phyloP scores from a whole-genome alignment of 305 asterid species.

The Fraxinus xanthoxyloides region DNA sequence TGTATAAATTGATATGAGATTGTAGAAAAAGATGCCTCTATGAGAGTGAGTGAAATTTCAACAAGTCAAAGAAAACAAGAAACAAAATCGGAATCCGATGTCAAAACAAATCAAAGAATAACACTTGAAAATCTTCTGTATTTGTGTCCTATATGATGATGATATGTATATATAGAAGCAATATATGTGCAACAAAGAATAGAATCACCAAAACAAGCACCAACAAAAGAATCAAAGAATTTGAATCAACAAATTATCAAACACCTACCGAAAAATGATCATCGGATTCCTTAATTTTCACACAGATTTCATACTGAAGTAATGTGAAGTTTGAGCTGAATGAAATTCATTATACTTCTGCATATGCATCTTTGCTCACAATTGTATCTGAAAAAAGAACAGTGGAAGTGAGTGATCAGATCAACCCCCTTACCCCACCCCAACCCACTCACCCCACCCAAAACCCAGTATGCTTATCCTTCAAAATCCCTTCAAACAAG shows the following conservation, averaged over 20 bases:
- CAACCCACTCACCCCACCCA: slow-evolving; percentile 24
- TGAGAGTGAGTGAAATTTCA: slow-evolving; percentile 60
- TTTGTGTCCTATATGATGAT: slow-evolving; percentile 59
- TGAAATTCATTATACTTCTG: slow-evolving; percentile 22
- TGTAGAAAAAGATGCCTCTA: not conserved
- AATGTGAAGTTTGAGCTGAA: slow-evolving; percentile 28
- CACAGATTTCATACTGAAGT: slow-evolving; percentile 36
- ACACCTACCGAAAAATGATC: slow-evolving; percentile 51
- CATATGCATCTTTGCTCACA: slow-evolving; percentile 37
- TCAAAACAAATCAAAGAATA: slow-evolving; percentile 42
- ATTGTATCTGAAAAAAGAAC: slow-evolving; percentile 30
- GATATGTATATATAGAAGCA: slow-evolving; percentile 23
- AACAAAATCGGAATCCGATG: slow-evolving; percentile 85
- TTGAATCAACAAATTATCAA: slow-evolving; percentile 26
- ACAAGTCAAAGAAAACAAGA: slow-evolving; percentile 33
- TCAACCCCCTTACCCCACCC: slow-evolving; percentile 22
- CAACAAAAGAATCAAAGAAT: slow-evolving; percentile 76
- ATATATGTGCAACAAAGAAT: slow-evolving; percentile 72
- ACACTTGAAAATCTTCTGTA: slow-evolving; percentile 10
- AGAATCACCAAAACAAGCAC: slow-evolving; percentile 27
- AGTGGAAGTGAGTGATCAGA: slow-evolving; percentile 28
- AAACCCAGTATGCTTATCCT: not conserved
- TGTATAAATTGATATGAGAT: slow-evolving; percentile 10
- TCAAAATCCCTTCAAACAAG: slow-evolving; percentile 29
- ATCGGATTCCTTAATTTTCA: slow-evolving; percentile 84